Percentiles rank a stretch among this genome's conserved stretches.
Conservation (phyloP, 768 basidiomycete species). For the Favolaschia claudopus region DNA sequence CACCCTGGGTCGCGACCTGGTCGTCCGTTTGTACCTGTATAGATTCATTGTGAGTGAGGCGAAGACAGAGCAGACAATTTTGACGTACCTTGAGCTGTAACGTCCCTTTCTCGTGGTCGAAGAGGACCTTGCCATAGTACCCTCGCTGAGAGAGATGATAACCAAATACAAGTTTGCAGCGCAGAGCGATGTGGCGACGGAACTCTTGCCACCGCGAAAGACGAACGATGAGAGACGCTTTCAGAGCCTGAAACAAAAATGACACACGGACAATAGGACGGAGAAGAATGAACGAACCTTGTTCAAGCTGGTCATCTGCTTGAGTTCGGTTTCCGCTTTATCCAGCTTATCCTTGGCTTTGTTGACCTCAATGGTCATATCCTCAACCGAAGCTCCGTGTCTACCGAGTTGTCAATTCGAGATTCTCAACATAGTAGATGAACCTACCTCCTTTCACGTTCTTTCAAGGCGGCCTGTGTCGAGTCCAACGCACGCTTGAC, state of each 20-base stretch:
- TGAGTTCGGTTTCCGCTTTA: conserved; percentile 67
- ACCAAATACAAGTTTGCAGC: conserved; percentile 84
- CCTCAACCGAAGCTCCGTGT: conserved; percentile 79
- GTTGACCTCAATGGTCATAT: conserved; percentile 77
- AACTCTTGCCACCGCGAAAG: conserved; percentile 85
- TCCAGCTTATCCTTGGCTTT: conserved; percentile 66
- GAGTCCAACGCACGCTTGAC: conserved; percentile 71
- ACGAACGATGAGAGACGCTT: conserved; percentile 69
- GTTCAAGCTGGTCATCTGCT: conserved; percentile 68
- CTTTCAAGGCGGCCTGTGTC: conserved; percentile 67
- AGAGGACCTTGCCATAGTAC: conserved; percentile 88
- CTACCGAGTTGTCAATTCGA: conserved; percentile 42
- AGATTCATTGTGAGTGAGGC: background rate
- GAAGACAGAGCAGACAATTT: background rate
- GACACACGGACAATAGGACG: background rate
- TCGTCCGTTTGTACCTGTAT: conserved; percentile 85
- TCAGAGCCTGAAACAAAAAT: conserved; percentile 60
- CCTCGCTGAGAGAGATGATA: conserved; percentile 86
- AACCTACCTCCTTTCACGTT: conserved; percentile 68
- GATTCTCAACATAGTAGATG: background rate
- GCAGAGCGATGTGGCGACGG: conserved; percentile 86
- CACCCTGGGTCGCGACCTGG: conserved; percentile 65
- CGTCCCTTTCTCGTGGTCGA: conserved; percentile 76
- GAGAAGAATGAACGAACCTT: conserved; percentile 52
- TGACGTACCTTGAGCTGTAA: conserved; percentile 65